These are phyloP conservation scores for Solanum hybrid DNA, from an alignment of 305 asterid species.

Conservation along the genomic window DNA sequence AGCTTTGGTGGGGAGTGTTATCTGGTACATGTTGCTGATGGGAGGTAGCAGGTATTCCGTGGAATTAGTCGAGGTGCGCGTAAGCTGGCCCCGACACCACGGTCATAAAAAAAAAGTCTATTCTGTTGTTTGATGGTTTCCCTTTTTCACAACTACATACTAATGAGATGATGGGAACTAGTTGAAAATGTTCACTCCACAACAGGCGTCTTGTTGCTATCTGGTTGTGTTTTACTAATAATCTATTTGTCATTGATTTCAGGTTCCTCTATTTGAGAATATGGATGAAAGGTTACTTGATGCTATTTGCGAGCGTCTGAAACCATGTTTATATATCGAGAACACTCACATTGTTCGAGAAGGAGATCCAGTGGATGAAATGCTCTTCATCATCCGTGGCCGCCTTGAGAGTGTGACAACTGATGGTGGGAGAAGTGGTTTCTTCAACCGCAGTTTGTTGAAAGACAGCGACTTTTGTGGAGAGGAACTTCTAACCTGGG, in stretches of 20 bases:
- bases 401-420: constrained; percentile 97
- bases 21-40: not conserved
- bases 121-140: not conserved
- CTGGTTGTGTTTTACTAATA: not conserved
- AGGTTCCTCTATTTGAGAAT: constrained; percentile 97
- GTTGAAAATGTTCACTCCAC: not conserved
- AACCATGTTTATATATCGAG: constrained; percentile 88
- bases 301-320: constrained; percentile 92
- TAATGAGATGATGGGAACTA: not conserved
- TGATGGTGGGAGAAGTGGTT: constrained; percentile 97
- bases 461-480: constrained; percentile 97
- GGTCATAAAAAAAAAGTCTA: not conserved
- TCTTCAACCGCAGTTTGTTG: constrained; percentile 83
- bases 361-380: constrained; percentile 99
- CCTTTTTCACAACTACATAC: not conserved
- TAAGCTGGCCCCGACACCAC: not conserved
- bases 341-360: constrained; percentile 85
- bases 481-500: constrained; percentile 99
- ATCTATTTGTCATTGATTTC: constrained; percentile 11
- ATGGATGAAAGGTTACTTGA: constrained; percentile 98
- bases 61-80: not conserved
- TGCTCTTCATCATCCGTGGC: constrained; percentile 97
- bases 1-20: not conserved
- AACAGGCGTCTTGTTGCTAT: not conserved
- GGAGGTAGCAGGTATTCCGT: not conserved